Conservation (phyloP, 768 basidiomycete genomes). For the Phaffia tasmanica region DNA sequence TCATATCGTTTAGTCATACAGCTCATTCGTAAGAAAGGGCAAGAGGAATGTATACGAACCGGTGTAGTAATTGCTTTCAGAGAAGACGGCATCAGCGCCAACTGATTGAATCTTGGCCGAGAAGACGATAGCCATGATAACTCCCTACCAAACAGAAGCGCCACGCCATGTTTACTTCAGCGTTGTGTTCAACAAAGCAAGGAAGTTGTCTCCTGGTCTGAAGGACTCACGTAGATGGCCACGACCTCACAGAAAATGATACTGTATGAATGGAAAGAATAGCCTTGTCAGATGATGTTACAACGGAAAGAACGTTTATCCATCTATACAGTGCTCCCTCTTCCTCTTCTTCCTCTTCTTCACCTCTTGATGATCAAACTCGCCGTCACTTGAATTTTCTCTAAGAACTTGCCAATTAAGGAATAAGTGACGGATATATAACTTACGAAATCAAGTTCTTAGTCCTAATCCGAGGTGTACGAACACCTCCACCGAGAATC, state of each 20-base stretch:
- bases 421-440: too few relatives aligned
- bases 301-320: background rate
- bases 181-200: background rate
- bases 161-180: background rate
- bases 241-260: slow-evolving; percentile 99
- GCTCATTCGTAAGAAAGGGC: background rate
- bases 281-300: background rate
- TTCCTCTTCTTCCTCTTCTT: too few relatives aligned
- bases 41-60: slow-evolving; percentile 41
- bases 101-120: slow-evolving; percentile 57
- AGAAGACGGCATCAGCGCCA: slow-evolving; percentile 60
- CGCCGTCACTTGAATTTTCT: too few relatives aligned
- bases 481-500: slow-evolving; percentile 88
- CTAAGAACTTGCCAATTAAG: too few relatives aligned
- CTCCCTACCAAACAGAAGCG: slow-evolving; percentile 26
- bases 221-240: slow-evolving; percentile 65
- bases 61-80: slow-evolving; percentile 81
- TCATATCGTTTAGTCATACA: slow-evolving; percentile 1
- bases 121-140: slow-evolving; percentile 91
- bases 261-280: slow-evolving; percentile 41
- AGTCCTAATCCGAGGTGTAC: slow-evolving; percentile 83
- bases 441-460: slow-evolving; percentile 92
- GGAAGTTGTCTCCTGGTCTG: too few relatives aligned
- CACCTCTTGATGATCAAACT: too few relatives aligned
- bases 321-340: background rate